Base-by-base conservation (phyloP, 2,329 filamentous ascomycete species). In the Juglanconis oblonga region DNA sequence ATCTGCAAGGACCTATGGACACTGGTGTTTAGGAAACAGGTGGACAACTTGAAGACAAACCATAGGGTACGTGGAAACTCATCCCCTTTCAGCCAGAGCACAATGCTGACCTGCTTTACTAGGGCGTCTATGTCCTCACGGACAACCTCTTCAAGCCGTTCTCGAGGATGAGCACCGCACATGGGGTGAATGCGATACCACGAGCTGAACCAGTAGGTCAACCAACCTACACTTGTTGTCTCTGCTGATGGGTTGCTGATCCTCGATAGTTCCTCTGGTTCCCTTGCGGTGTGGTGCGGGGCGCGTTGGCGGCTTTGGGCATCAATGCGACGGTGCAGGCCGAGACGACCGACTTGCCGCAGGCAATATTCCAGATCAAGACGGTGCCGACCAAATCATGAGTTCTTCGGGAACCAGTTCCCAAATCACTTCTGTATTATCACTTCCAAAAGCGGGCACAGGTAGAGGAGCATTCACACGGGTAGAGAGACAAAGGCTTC, bases 1-100 rank as follows among this genome's bases (percentile, higher is more conserved):
- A 81, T 99, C 53, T 99, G 95, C 84, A 99, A 99, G 79, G 95
- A 99, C 74, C 82, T 99, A 49, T 99, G 95, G 95, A 92, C 87
- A 38, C 81, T 98, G 24, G 85, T 97, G 14, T 99, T 97, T 75
- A 85, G 91, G 72, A 99, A 99, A 77, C 96, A 98, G 74, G 91
- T 99, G 70, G 95, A 99, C 76, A 99, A 99, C 73, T 82, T 99
- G 51, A 99, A 99, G 77, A 99, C 95, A 8, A 99, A 99, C 72
- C 95, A 99, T 73, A 82, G 95, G 68, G 89, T 92, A 78, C 5
- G 8, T 17, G 11, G 81, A 67, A 31, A n/a, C 44, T 6, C 54
- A 58, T 49, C 24, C 31, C n/a, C 38, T 50, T 6, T 11, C 13
- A 29, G 35, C 13, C n/a, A n/a, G 38, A 53, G 9, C 47, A 40